Base-by-base conservation (phyloP, 2,329 filamentous ascomycete species). In the Trichophyton verrucosum region DNA sequence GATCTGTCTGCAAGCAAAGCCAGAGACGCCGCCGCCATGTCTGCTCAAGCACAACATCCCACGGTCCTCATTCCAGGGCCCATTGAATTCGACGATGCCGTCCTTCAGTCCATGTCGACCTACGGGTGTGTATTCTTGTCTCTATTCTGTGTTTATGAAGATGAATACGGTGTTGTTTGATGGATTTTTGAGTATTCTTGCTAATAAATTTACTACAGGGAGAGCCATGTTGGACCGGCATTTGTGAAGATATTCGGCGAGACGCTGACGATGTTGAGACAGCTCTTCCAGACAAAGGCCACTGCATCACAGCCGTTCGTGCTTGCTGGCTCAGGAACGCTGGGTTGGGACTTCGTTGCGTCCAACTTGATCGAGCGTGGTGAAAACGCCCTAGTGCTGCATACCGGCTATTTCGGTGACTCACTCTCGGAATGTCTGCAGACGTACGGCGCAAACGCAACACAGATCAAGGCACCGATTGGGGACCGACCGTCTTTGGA, bases 21-120 rank as follows among this genome's bases (percentile, higher is more conserved):
- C 15, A 38, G 55, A 40, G 22, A 40, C 11, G 63, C 68, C 57
- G 66, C 68, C 68, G 80, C 70, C 60, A 84, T 84, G 81, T 84
- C 82, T 46, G 72, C 69, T 60, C 83, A 86, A 76, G 69, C 81
- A 60, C 74, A 80, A 61, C 84, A 87, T 71, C 79, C 83, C 59
- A 86, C 92, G 61, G 81, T 99, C 76, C 85, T 99, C 77, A 97
- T 99, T 71, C 94, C 94, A 57, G 94, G 94, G 65, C 94, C 94
- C 71, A 95, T 97, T 75, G 92, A 97, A 79, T 96, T 96, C 72
- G 92, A 96, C 74, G 92, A 97, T 92, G 91, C 86, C 56, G 92
- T 97, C 63, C 84, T 96, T 59, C 84, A 91, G 75, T 89, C 91
- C 64, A 96, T 96, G 92, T 87, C 88, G 79, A 91, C 96, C 77